Evolutionary conservation across 495 filamentous ascomycete genomes (phyloP), one percentile per base, ranked within the genome.

Genomic region (Terfezia claveryi): DNA sequence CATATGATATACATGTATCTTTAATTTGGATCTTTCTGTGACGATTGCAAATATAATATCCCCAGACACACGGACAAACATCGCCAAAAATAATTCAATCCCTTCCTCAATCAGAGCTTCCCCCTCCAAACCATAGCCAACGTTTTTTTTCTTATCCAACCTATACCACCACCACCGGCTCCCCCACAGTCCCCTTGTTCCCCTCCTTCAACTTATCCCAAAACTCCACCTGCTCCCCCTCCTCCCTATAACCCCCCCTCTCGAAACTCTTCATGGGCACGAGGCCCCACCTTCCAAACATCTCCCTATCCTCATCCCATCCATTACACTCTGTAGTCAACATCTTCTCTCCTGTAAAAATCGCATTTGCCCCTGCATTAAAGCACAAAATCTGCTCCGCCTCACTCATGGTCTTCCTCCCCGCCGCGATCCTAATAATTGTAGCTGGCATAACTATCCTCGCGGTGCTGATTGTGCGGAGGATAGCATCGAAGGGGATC

Each of bases 261-360:
- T 69, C 65, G 54, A 73, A 70, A 50, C 66, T 79, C 67, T 74
- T 71, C 81, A 84, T 82, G 38, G 83, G 81, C 59, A 73, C 70
- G 61, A 86, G 68, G 9, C 85, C 85, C 81, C 81, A 89, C 51
- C 72, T 71, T 9, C 80, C 77, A 68, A 92, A 87, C 77, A 89
- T 82, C 8, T 56, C 76, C 53, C 75, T 78, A 59, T 92, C 85
- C 68, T 87, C 83, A 58, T 87, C 85, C 82, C 83, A 92, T 5
- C 85, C 85, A 58, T 80, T 87, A 64, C 84, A 88, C 55, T 82
- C 81, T 0, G 85, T 89, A 16, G 85, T 92, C 70, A 89, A 62
- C 85, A 92, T 89, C 74, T 85, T 88, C 70, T 92, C 85, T 17
- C 85, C 85, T 0, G 85, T 92, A 66, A 92, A 92, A 8, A 92